Conservation (phyloP, 805 yeast genomes). For the Danielozyma ontarioensis region DNA sequence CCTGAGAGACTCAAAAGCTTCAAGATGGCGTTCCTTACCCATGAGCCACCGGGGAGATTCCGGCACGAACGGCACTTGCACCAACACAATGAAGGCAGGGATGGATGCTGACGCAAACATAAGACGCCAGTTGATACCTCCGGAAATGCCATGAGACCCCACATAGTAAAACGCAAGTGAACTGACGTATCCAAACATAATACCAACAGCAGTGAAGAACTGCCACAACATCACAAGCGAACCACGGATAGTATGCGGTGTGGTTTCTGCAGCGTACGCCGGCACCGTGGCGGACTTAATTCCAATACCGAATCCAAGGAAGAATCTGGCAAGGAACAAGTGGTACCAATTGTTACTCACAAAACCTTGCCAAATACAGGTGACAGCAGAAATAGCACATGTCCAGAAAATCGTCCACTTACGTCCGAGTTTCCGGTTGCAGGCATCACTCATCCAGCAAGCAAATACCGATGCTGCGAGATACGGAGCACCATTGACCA, state of each 20-base stretch:
- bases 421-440: constrained; percentile 52
- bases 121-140: constrained; percentile 52
- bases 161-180: constrained; percentile 56
- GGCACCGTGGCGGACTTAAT: constrained; percentile 66
- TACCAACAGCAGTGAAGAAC: constrained; percentile 68
- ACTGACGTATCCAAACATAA: constrained; percentile 60
- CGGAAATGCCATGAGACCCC: constrained; percentile 39
- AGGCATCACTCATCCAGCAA: constrained; percentile 55
- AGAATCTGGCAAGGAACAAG: constrained; percentile 53
- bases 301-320: constrained; percentile 63
- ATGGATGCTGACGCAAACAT: constrained; percentile 62
- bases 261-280: constrained; percentile 58
- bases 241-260: constrained; percentile 57
- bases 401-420: constrained; percentile 58
- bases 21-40: constrained; percentile 43
- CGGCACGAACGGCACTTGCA: constrained; percentile 50
- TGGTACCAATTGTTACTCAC: constrained; percentile 52
- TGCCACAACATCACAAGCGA: constrained; percentile 70
- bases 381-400: constrained; percentile 51
- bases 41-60: constrained; percentile 71
- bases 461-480: constrained; percentile 52
- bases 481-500: constrained; percentile 63
- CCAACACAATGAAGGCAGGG: constrained; percentile 52
- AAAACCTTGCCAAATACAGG: constrained; percentile 68
- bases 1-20: constrained; percentile 47